Conservation (phyloP, 169 alveolate species). For the Ichthyophthirius multifiliis region DNA sequence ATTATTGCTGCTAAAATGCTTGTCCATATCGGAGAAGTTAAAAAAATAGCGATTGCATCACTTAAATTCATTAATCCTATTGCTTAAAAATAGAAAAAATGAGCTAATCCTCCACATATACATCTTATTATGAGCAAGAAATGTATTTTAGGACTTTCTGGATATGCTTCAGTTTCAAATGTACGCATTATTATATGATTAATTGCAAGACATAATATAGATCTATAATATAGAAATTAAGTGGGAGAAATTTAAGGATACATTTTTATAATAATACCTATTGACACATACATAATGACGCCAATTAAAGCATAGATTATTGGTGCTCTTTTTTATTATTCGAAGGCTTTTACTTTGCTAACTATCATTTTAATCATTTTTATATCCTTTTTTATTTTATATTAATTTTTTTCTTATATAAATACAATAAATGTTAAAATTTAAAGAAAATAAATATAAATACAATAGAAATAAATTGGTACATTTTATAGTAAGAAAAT, state of each 20-base stretch:
- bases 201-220: background rate
- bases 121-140: background rate
- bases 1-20: background rate
- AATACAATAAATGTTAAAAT: too few species aligned
- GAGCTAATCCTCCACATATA: background rate
- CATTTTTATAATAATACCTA: background rate
- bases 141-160: background rate
- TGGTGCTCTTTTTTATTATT: background rate
- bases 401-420: too few species aligned
- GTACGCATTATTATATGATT: background rate
- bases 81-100: background rate
- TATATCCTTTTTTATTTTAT: too few species aligned
- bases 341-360: too few species aligned
- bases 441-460: too few species aligned
- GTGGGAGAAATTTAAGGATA: background rate
- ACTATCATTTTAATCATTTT: too few species aligned
- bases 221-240: background rate
- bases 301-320: background rate
- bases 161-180: background rate
- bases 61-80: background rate
- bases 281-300: background rate
- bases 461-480: too few species aligned
- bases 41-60: background rate
- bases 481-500: too few species aligned
- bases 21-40: background rate